Evolutionary conservation across 192 early-diverging fungal species (phyloP).

Genomic region (Pilobolus umbonatus): DNA sequence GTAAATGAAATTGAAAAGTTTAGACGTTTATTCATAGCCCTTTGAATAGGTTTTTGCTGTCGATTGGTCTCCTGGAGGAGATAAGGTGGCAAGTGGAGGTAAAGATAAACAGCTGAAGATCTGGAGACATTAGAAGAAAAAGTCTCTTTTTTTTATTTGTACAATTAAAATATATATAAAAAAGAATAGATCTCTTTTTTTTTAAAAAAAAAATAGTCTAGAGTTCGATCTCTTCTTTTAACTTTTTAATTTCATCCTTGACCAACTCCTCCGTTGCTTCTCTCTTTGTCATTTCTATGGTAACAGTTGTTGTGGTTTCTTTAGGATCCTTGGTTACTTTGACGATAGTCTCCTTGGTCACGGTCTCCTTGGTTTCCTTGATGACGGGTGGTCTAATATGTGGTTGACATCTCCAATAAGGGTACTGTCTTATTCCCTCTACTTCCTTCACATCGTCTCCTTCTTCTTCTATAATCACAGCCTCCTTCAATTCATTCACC

Average conservation of each 20-base stretch:
- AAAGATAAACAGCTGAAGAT: slow-evolving; percentile 91
- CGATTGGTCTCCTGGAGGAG: slow-evolving; percentile 93
- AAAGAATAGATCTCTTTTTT: too few relatives aligned
- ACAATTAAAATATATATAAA: slow-evolving; percentile 6
- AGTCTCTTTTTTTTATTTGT: slow-evolving; percentile 7
- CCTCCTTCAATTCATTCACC: background rate
- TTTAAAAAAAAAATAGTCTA: background rate
- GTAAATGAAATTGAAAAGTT: background rate
- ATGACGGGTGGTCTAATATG: background rate
- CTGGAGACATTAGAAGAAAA: slow-evolving; percentile 44
- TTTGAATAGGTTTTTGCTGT: slow-evolving; percentile 79
- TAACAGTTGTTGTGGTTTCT: background rate
- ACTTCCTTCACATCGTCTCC: slow-evolving; percentile 34
- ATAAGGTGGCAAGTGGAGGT: slow-evolving; percentile 88
- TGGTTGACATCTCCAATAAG: slow-evolving; percentile 54
- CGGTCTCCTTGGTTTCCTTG: slow-evolving; percentile 2
- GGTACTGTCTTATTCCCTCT: slow-evolving; percentile 43
- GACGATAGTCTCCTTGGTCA: background rate
- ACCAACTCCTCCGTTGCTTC: background rate
- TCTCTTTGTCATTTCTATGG: background rate
- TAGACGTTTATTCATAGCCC: too few relatives aligned
- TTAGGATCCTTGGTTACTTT: background rate
- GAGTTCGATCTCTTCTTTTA: background rate
- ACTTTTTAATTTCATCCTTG: slow-evolving; percentile 3
- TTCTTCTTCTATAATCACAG: background rate